Conservation (phyloP, 1,284 basidiomycete genomes). For the Ganoderma sp. region DNA sequence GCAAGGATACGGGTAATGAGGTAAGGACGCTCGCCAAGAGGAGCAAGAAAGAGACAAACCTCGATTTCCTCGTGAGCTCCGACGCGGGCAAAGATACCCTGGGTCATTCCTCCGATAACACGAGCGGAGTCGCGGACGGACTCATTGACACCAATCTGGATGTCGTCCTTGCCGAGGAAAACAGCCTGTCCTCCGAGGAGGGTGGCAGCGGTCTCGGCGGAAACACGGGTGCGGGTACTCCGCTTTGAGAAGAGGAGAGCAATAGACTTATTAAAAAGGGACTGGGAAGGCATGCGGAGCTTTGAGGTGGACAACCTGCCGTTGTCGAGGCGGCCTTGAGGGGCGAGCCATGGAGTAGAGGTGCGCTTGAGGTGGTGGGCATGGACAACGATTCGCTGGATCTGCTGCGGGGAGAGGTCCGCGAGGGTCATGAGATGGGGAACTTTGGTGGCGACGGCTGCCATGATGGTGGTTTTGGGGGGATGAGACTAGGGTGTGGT, state of each 20-base stretch:
- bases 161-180: conserved; percentile 91
- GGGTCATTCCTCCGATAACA: conserved; percentile 92
- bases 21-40: neutral
- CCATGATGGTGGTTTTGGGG: conserved; percentile 7
- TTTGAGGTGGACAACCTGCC: conserved; percentile 42
- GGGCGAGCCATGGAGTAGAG: conserved; percentile 64
- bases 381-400: conserved; percentile 65
- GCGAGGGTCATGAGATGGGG: conserved; percentile 87
- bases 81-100: conserved; percentile 97
- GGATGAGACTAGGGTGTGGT: neutral
- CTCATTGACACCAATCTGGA: conserved; percentile 98
- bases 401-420: conserved; percentile 77
- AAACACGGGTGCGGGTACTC: conserved; percentile 90
- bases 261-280: conserved; percentile 80
- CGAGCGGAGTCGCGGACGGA: conserved; percentile 83
- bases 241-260: conserved; percentile 94
- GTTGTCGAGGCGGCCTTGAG: conserved; percentile 40
- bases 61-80: conserved; percentile 92
- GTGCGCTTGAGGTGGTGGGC: conserved; percentile 68
- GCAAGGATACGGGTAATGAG: neutral
- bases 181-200: conserved; percentile 89
- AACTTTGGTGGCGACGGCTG: conserved; percentile 34
- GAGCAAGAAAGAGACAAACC: conserved; percentile 50
- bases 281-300: conserved; percentile 68
- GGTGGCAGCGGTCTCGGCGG: conserved; percentile 81